Base-by-base conservation (phyloP, 306 rosid genomes). In the Rubus parviflorus region DNA sequence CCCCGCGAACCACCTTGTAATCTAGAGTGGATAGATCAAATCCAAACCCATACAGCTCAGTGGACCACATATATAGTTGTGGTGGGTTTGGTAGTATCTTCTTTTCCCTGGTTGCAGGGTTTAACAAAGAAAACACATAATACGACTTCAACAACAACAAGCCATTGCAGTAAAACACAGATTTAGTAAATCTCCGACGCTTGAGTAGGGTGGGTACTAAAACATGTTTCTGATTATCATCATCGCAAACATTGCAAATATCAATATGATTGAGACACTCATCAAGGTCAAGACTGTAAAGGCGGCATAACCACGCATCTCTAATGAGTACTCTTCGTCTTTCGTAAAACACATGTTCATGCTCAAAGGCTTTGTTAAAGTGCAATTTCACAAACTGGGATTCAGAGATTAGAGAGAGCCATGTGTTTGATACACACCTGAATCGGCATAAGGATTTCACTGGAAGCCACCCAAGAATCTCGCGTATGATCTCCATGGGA, bases 321-420 rank as follows among this genome's bases (percentile, higher is more conserved):
- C 64, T 23, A 11, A 58, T 10, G 0, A 58, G 16, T 15, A 58
- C 64, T 58, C 64, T 22, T 11, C 64, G 64, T 58, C 64, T 58
- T 23, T 58, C 40, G 17, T 11, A 13, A 14, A 58, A 58, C 7
- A 58, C 64, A 12, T 23, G 38, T 22, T 58, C 16, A 23, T 58
- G 64, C 40, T 23, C 64, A 11, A 22, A 22, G 64, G 64, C 64
- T 23, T 23, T 58, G 64, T 58, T 22, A 16, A 58, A 57, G 37
- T 57, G 63, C 9, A 35, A 57, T 9, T 22, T 57, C 0, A 57
- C 63, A 10, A 57, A 57, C 15, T 10, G 25, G 13, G 37, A 5
- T 7, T 57, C 63, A 1, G 63, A 57, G 63, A 57, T 57, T 57
- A 57, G 63, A 57, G 63, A 57, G 63, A 57, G 63, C 63, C 63